Base-by-base conservation (phyloP, 768 basidiomycete species). In the Hericium erinaceus region DNA sequence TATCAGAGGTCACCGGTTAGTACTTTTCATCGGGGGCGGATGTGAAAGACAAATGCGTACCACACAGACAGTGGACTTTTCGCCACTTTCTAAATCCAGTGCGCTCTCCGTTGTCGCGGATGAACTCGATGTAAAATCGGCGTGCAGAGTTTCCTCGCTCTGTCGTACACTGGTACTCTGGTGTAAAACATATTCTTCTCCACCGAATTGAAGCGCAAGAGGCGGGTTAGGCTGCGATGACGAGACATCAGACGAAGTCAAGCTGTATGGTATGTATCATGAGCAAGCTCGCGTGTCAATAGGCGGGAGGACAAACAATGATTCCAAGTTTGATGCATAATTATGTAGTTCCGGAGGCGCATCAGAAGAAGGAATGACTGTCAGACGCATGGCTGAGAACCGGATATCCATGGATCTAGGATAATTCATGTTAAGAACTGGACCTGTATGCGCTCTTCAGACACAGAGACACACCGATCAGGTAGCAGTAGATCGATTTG, bases 61-160 rank as follows among this genome's bases (percentile, higher is more conserved):
- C 76, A 82, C 73, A 68, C 83, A 87, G 15, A 71, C 64, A 15
- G 76, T 74, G 18, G 69, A 73, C 64, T 76, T 78, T 58, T 83
- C 74, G 22, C 75, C 74, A 57, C 74, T 79, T 61, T 83, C 84
- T 20, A 80, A 67, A 62, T 86, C 84, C 12, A 79, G 57, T 13
- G 73, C 63, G 55, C 74, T 81, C 65, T 87, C 85, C 28, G 65
- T 75, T 24, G 72, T 63, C 12, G 38, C 72, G 65, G 44, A 58
- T 40, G 56, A 57, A 52, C 39, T 22, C 54, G 55, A 39, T 40
- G 60, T 57, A 20, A 59, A 33, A 16, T 38, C 28, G 4, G 54
- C 61, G 60, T 48, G 46, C 67, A 57, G 38, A 59, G 28, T 48
- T 52, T 77, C 71, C 12, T 59, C 54, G 59, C 70, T 76, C 64